phyloP scores from a whole-genome alignment of 257 asterid species.

The Solanum chiquidenum region DNA sequence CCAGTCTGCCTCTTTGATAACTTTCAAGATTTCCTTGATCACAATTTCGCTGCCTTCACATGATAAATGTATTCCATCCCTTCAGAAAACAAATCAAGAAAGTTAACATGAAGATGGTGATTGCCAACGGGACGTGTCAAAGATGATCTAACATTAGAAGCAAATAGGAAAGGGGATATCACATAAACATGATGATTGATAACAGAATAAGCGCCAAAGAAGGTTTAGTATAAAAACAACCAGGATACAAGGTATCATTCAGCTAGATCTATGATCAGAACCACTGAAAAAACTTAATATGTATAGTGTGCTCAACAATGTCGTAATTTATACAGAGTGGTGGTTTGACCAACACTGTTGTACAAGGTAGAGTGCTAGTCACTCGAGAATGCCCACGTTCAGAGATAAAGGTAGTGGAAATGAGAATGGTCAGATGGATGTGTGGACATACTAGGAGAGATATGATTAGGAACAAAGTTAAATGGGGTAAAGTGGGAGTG shows the following conservation, averaged over 20 bases:
- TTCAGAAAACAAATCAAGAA: slow-evolving; percentile 9
- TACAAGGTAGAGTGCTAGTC: not conserved
- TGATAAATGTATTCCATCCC: slow-evolving; percentile 81
- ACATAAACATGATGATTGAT: not conserved
- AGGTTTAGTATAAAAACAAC: not conserved
- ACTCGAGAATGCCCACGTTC: not conserved
- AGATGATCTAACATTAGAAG: not conserved
- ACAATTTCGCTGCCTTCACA: slow-evolving; percentile 54
- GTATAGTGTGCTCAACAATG: not conserved
- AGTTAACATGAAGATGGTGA: not conserved
- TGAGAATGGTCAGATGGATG: not conserved
- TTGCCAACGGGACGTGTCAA: not conserved
- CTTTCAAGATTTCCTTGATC: slow-evolving; percentile 56
- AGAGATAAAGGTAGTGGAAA: not conserved
- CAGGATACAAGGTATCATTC: not conserved
- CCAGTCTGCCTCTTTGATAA: slow-evolving; percentile 65
- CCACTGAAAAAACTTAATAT: not conserved
- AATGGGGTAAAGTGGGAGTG: not conserved
- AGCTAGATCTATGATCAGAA: not conserved
- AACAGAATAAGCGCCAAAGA: not conserved
- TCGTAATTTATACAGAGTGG: not conserved
- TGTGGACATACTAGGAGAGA: not conserved
- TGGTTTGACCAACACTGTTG: not conserved
- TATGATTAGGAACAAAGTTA: not conserved
- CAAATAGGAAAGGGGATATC: not conserved